Evolutionary conservation across 1,284 basidiomycete species (phyloP).

Genomic region (Neolentinus lepideus): DNA sequence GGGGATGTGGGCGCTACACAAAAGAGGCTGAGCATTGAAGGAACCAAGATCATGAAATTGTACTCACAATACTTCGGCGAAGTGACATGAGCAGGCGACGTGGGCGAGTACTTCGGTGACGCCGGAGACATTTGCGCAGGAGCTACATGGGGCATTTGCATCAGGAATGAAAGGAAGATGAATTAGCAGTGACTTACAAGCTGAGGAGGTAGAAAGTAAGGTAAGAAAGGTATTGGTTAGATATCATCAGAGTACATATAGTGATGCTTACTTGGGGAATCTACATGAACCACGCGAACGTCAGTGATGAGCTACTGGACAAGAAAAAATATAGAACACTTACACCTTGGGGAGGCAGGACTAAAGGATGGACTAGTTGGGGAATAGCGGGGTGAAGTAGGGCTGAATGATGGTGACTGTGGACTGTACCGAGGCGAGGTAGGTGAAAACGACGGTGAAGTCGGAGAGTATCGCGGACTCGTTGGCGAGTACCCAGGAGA

Average conservation of each 20-base stretch:
- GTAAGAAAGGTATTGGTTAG: slow-evolving; percentile 14
- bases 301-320: slow-evolving; percentile 22
- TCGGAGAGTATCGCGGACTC: slow-evolving; percentile 81
- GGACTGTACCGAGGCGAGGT: slow-evolving; percentile 80
- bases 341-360: slow-evolving; percentile 79
- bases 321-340: slow-evolving; percentile 24
- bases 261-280: slow-evolving; percentile 68
- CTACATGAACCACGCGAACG: slow-evolving; percentile 29
- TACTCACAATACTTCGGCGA: slow-evolving; percentile 84
- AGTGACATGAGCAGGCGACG: slow-evolving; percentile 76
- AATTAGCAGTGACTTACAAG: slow-evolving; percentile 39
- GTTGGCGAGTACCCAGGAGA: slow-evolving; percentile 86
- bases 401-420: slow-evolving; percentile 79
- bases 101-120: slow-evolving; percentile 82
- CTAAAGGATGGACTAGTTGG: slow-evolving; percentile 85
- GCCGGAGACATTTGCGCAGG: slow-evolving; percentile 77
- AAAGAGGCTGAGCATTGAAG: slow-evolving; percentile 13
- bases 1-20: slow-evolving; percentile 78
- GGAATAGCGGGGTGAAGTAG: slow-evolving; percentile 78
- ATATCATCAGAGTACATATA: slow-evolving; percentile 7
- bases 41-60: slow-evolving; percentile 4
- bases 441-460: slow-evolving; percentile 82
- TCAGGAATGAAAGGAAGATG: slow-evolving; percentile 8
- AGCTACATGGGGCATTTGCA: slow-evolving; percentile 29
- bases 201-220: slow-evolving; percentile 24